Conservation (phyloP, 2,329 filamentous ascomycete species). For the Pseudogymnoascus sp. region DNA sequence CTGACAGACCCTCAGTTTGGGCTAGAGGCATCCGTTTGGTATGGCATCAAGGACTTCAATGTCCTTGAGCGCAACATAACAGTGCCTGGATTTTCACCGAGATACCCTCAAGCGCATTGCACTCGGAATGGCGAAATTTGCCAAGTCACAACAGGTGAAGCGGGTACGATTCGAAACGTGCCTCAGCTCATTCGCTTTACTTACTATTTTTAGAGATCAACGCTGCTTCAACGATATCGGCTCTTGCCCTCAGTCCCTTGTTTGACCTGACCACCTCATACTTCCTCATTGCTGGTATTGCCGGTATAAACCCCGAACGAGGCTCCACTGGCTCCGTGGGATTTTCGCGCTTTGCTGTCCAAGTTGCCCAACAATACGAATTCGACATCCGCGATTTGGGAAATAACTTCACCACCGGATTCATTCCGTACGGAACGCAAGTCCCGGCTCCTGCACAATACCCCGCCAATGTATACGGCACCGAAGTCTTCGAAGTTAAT, state of each 20-base stretch:
- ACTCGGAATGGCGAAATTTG: conserved; percentile 53
- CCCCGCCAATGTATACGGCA: conserved; percentile 54
- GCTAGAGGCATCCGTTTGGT: conserved; percentile 56
- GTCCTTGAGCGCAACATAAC: conserved; percentile 51
- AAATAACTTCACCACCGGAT: conserved; percentile 56
- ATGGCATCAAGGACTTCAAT: conserved; percentile 36
- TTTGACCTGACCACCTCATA: conserved; percentile 63
- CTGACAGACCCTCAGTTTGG: conserved; percentile 40
- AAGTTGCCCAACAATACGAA: conserved; percentile 69
- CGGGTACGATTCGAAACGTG: conserved; percentile 17
- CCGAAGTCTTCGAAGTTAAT: conserved; percentile 62
- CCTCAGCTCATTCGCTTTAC: background rate
- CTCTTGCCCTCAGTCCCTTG: conserved; percentile 50
- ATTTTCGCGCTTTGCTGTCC: conserved; percentile 61
- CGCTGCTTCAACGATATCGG: conserved; percentile 56
- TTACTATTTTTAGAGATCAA: conserved; percentile 53
- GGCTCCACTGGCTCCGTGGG: conserved; percentile 59
- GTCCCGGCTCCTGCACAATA: conserved; percentile 46
- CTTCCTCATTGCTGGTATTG: conserved; percentile 65
- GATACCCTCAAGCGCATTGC: conserved; percentile 59
- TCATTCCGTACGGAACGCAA: conserved; percentile 51
- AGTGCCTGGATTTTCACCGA: conserved; percentile 54
- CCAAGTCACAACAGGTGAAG: conserved; percentile 60
- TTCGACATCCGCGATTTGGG: conserved; percentile 64
- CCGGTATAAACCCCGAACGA: conserved; percentile 61